Percentiles rank a stretch among this genome's conserved stretches.
Evolutionary conservation across 768 basidiomycete genomes (phyloP).

Genomic region (Psilocybe tampanensis): DNA sequence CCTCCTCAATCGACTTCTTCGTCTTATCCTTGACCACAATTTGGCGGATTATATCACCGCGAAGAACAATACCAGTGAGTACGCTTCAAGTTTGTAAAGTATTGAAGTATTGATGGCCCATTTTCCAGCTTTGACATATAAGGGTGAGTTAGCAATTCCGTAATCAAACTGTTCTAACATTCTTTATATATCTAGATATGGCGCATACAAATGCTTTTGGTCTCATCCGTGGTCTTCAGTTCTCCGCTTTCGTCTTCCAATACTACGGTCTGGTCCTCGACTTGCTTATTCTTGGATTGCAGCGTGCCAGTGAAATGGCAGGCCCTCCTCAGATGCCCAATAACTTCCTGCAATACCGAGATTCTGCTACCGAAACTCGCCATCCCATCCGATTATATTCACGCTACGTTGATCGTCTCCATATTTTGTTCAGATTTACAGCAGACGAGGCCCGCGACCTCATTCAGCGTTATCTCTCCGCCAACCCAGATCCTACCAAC

Average conservation of each 20-base stretch:
- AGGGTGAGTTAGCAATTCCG: too few species aligned
- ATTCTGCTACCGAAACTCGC: conserved; percentile 91
- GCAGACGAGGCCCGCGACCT: conserved; percentile 97
- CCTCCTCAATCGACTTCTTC: conserved; percentile 90
- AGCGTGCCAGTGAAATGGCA: conserved; percentile 98
- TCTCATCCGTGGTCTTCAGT: conserved; percentile 95
- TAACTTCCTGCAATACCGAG: conserved; percentile 97
- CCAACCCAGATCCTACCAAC: conserved; percentile 97
- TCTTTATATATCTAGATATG: conserved; percentile 64
- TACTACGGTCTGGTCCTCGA: conserved; percentile 97
- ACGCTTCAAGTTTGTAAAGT: background rate
- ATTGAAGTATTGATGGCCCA: too few species aligned
- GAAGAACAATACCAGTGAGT: conserved; percentile 89
- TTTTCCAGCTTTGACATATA: conserved; percentile 76
- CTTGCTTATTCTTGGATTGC: conserved; percentile 93
- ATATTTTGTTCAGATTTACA: conserved; percentile 96
- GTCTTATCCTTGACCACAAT: conserved; percentile 97
- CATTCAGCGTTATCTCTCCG: conserved; percentile 96
- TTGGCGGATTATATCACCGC: conserved; percentile 98
- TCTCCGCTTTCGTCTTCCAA: conserved; percentile 99
- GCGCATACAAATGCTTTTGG: conserved; percentile 97
- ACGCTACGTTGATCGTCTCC: conserved; percentile 92
- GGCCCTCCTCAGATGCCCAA: conserved; percentile 98
- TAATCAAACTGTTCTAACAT: background rate
- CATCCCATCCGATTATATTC: conserved; percentile 99